Evolutionary conservation across 108 stramenopile genomes (phyloP).

Genomic region (Seminavis robusta): DNA sequence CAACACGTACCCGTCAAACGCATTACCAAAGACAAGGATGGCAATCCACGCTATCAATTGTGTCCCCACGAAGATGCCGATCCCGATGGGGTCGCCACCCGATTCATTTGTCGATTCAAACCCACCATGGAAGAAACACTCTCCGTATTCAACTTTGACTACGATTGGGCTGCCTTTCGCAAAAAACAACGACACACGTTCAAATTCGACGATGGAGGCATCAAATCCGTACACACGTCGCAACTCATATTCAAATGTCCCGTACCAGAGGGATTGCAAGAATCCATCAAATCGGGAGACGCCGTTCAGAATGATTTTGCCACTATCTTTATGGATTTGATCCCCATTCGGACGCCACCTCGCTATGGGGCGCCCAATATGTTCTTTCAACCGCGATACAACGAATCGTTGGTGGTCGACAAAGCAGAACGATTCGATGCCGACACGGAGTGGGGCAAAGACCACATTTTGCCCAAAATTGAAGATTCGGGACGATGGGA

Average conservation of each 20-base stretch:
- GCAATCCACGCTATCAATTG: conserved; percentile 58
- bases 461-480: conserved; percentile 68
- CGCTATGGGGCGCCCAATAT: conserved; percentile 64
- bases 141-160: conserved; percentile 61
- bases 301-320: conserved; percentile 61
- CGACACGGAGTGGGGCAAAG: conserved; percentile 57
- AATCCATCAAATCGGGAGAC: conserved; percentile 41
- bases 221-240: conserved; percentile 69
- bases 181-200: conserved; percentile 55
- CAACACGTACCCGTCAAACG: conserved; percentile 82
- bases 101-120: conserved; percentile 88
- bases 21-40: conserved; percentile 9
- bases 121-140: conserved; percentile 68
- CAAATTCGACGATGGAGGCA: conserved; percentile 60
- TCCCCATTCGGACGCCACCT: conserved; percentile 83
- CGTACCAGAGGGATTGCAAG: conserved; percentile 50
- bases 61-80: conserved; percentile 81
- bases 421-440: conserved; percentile 42
- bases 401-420: conserved; percentile 20
- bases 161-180: conserved; percentile 67
- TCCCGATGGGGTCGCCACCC: conserved; percentile 67
- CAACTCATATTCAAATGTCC: conserved; percentile 83
- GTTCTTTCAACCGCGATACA: conserved; percentile 57
- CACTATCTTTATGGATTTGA: conserved; percentile 74
- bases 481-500: conserved; percentile 85